Conservation (phyloP, 352 stramenopile genomes). For the Globisporangium nunn region DNA sequence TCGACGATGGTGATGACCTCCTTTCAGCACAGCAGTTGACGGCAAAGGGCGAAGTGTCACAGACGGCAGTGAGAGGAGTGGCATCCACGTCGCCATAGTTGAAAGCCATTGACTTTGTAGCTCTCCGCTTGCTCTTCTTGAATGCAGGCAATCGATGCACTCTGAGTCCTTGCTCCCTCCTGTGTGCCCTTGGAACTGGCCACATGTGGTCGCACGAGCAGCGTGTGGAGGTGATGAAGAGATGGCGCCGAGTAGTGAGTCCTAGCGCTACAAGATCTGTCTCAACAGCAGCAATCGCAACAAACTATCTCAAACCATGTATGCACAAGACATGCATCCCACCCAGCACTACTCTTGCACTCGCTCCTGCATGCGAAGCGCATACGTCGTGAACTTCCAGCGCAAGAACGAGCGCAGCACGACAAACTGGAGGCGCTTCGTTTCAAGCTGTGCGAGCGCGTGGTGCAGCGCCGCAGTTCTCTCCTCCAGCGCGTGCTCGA, state of each 20-base stretch:
- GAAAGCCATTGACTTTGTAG: too few species aligned
- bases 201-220: too few species aligned
- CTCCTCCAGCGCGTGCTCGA: conserved; percentile 21
- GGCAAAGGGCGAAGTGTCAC: too few species aligned
- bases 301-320: neutral
- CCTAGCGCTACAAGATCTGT: neutral
- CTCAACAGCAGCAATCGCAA: neutral
- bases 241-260: conserved; percentile 7
- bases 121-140: too few species aligned
- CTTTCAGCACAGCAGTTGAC: too few species aligned
- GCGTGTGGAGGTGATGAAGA: too few species aligned
- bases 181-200: too few species aligned
- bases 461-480: conserved; percentile 15
- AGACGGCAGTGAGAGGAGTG: too few species aligned
- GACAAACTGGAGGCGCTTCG: conserved; percentile 28
- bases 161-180: too few species aligned
- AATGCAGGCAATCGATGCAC: too few species aligned
- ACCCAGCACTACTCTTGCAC: neutral
- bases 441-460: conserved; percentile 17
- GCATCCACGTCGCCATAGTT: too few species aligned
- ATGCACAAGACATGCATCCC: conserved; percentile 1
- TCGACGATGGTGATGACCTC: neutral
- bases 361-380: conserved; percentile 10
- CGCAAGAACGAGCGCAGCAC: conserved; percentile 32
- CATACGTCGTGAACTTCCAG: conserved; percentile 26